Evolutionary conservation across 495 filamentous ascomycete species (phyloP).

Genomic region (Aspergillus leporis): DNA sequence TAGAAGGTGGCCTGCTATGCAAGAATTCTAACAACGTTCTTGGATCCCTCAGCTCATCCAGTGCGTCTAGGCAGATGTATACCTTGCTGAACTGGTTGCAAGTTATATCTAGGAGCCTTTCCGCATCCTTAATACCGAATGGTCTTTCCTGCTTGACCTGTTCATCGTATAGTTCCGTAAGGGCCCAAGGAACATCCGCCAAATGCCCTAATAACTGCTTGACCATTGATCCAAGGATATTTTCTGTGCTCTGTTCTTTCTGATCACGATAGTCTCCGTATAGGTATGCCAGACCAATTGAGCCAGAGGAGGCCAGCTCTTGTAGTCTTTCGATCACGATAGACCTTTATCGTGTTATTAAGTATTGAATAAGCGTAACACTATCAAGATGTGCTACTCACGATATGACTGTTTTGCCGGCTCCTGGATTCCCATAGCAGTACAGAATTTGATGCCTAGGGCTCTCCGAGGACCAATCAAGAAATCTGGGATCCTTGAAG

Average conservation of each 20-base stretch:
- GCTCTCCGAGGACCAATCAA: constrained; percentile 11
- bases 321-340: constrained; percentile 14
- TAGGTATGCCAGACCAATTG: constrained; percentile 27
- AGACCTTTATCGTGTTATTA: not conserved
- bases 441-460: not conserved
- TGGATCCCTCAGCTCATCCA: constrained; percentile 17
- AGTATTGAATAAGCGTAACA: too few relatives aligned
- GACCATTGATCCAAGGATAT: constrained; percentile 21
- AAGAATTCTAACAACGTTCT: constrained; percentile 12
- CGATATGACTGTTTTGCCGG: constrained; percentile 33
- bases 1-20: constrained; percentile 3
- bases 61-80: constrained; percentile 22
- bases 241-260: constrained; percentile 20
- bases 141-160: not conserved
- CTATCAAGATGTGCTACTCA: too few relatives aligned
- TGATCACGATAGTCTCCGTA: constrained; percentile 34
- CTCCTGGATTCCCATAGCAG: constrained; percentile 22
- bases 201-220: constrained; percentile 21
- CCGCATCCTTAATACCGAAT: not conserved
- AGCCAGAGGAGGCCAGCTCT: constrained; percentile 1
- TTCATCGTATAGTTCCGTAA: constrained; percentile 1
- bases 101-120: constrained; percentile 7
- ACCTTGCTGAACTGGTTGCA: constrained; percentile 13
- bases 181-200: constrained; percentile 11
- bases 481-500: constrained; percentile 14